Conservation (phyloP, 495 filamentous ascomycete genomes). For the Lophiostoma macrostomum region DNA sequence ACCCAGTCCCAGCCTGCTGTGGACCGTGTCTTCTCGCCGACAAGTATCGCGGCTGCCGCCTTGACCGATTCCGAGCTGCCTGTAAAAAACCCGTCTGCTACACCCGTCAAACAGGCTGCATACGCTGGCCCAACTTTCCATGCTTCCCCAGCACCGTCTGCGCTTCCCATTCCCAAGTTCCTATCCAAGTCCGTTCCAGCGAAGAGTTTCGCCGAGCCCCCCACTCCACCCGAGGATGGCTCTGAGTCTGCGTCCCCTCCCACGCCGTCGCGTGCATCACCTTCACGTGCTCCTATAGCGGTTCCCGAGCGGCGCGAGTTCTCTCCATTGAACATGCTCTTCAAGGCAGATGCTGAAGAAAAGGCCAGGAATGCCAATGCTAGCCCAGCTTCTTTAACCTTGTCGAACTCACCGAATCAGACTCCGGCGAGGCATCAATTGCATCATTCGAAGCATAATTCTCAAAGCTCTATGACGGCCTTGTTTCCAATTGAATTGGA, state of each 20-base stretch:
- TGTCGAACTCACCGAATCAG: slow-evolving; percentile 1
- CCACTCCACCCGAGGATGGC: slow-evolving; percentile 46
- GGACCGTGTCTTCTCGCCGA: slow-evolving; percentile 22
- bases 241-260: slow-evolving; percentile 38
- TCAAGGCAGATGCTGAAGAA: slow-evolving; percentile 77
- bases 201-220: slow-evolving; percentile 43
- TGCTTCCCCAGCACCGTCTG: slow-evolving; percentile 85
- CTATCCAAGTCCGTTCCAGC: slow-evolving; percentile 77
- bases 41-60: not conserved
- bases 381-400: slow-evolving; percentile 4
- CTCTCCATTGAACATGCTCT: slow-evolving; percentile 83
- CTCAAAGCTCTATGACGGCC: slow-evolving; percentile 47
- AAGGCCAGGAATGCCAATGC: slow-evolving; percentile 49
- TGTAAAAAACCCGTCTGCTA: slow-evolving; percentile 3
- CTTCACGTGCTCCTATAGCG: slow-evolving; percentile 38
- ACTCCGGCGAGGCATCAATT: not conserved
- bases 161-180: slow-evolving; percentile 91
- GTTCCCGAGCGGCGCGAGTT: slow-evolving; percentile 54
- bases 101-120: slow-evolving; percentile 44
- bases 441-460: slow-evolving; percentile 35
- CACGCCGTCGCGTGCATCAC: slow-evolving; percentile 33
- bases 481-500: slow-evolving; percentile 69
- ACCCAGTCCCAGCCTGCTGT: slow-evolving; percentile 17
- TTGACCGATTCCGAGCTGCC: slow-evolving; percentile 21
- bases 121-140: slow-evolving; percentile 97